Conservation (phyloP, 2,329 filamentous ascomycete genomes). For the Diaporthe vaccinii region DNA sequence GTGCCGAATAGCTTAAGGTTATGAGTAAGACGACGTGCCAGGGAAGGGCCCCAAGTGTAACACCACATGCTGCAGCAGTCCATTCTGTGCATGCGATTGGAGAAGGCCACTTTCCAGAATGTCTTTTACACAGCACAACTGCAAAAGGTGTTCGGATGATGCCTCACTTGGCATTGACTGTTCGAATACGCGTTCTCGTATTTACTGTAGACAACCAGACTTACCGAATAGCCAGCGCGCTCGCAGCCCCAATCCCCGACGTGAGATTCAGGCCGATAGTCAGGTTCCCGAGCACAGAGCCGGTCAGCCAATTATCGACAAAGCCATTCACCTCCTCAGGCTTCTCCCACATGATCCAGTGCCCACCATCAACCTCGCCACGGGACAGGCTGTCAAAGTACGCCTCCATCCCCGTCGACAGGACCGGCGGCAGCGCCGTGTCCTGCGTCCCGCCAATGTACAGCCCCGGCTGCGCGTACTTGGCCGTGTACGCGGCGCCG, state of each 20-base stretch:
- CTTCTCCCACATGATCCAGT: conserved; percentile 87
- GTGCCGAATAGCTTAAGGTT: too few species aligned
- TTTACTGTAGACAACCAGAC: not conserved
- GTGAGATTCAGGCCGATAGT: not conserved
- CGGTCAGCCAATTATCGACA: conserved; percentile 66
- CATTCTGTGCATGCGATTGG: too few species aligned
- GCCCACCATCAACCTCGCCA: conserved; percentile 75
- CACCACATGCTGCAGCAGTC: too few species aligned
- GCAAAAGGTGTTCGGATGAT: too few species aligned
- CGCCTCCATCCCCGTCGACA: conserved; percentile 80
- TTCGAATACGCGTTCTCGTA: not conserved
- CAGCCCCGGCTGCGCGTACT: conserved; percentile 73
- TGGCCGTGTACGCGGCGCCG: conserved; percentile 62
- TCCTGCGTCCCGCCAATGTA: conserved; percentile 83
- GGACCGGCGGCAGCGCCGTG: conserved; percentile 76
- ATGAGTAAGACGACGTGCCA: too few species aligned
- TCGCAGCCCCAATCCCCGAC: not conserved
- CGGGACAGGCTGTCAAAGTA: conserved; percentile 74
- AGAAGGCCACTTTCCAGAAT: too few species aligned
- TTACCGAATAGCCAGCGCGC: not conserved
- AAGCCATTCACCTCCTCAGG: conserved; percentile 79
- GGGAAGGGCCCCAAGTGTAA: too few species aligned
- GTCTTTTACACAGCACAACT: too few species aligned
- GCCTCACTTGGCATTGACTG: too few species aligned
- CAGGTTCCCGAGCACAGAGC: conserved; percentile 11